Conservation (phyloP, 1,139 yeast species). For the Sugiyamaella castrensis region DNA sequence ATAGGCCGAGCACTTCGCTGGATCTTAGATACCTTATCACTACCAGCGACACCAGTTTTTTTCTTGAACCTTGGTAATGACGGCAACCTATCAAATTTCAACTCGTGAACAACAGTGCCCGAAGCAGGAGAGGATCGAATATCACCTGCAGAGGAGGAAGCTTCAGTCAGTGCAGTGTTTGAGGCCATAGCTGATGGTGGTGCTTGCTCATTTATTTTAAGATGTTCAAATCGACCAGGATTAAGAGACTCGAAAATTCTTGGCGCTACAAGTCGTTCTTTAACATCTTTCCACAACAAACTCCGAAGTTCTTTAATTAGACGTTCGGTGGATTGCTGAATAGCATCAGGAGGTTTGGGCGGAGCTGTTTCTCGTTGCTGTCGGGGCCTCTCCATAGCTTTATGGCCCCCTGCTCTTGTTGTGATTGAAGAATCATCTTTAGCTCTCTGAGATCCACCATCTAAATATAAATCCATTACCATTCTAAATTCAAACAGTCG, state of each 20-base stretch:
- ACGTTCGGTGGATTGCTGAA: constrained; percentile 57
- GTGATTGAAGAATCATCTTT: neutral
- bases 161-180: neutral
- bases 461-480: constrained; percentile 54
- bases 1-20: constrained; percentile 49
- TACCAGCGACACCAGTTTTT: constrained; percentile 24
- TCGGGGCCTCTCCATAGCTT: neutral
- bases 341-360: constrained; percentile 25
- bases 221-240: constrained; percentile 6
- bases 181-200: neutral
- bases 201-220: constrained; percentile 3
- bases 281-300: constrained; percentile 65
- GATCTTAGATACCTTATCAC: constrained; percentile 27
- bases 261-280: constrained; percentile 74
- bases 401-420: neutral
- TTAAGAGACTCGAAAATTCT: constrained; percentile 59
- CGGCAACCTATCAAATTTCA: constrained; percentile 25
- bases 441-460: constrained; percentile 8
- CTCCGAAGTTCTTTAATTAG: constrained; percentile 62
- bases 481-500: constrained; percentile 48
- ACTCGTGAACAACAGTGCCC: constrained; percentile 10
- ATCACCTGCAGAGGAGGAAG: constrained; percentile 5
- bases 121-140: constrained; percentile 8
- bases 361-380: neutral
- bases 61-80: constrained; percentile 52